Conservation (phyloP, 202 grass and related monocot genomes). For the Carex arenaria region DNA sequence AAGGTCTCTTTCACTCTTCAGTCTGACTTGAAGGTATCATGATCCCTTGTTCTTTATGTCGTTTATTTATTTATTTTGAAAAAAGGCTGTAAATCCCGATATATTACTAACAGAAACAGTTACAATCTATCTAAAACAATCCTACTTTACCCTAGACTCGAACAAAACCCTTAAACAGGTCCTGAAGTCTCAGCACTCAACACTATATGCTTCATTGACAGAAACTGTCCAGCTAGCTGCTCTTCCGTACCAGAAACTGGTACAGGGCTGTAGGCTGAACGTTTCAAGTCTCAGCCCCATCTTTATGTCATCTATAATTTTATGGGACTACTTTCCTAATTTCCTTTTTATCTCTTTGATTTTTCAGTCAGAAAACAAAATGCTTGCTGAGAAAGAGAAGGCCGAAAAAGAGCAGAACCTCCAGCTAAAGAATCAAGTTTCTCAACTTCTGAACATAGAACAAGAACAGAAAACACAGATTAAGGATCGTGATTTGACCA, state of each 20-base stretch:
- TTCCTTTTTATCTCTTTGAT: constrained; percentile 21
- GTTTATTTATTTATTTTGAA: background rate
- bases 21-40: constrained; percentile 86
- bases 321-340: constrained; percentile 11
- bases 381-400: constrained; percentile 72
- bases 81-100: no score
- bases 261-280: no score
- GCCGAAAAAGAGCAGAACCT: constrained; percentile 87
- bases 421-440: constrained; percentile 77
- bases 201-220: no score
- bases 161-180: no score
- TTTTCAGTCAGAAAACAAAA: constrained; percentile 91
- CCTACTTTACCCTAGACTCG: no score
- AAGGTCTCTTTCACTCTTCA: constrained; percentile 90
- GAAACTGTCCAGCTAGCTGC: no score
- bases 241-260: no score
- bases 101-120: no score
- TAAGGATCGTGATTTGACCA: constrained; percentile 65
- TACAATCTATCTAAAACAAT: no score
- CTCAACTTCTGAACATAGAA: constrained; percentile 61
- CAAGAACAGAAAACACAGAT: constrained; percentile 92
- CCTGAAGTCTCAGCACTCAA: no score
- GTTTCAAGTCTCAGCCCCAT: background rate
- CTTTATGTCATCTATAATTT: constrained; percentile 23
- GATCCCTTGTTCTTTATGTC: constrained; percentile 6